These are phyloP conservation scores for Chrysochromulina tobinii DNA, from an alignment of 78 protist genomes.

Conservation along the genomic window DNA sequence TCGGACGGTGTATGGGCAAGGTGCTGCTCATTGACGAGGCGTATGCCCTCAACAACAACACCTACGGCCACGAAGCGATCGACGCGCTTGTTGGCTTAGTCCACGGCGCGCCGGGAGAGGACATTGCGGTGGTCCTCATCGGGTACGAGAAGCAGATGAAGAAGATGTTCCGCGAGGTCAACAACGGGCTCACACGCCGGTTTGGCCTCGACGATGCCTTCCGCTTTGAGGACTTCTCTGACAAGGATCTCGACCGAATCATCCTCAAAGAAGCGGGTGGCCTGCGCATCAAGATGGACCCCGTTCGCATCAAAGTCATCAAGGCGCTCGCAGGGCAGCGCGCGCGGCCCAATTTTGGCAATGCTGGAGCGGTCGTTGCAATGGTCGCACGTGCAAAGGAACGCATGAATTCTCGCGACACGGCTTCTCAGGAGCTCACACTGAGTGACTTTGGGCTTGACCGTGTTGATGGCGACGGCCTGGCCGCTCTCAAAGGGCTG, in stretches of 20 bases:
- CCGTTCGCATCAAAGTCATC: neutral
- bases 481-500: neutral
- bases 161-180: neutral
- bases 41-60: constrained; percentile 13
- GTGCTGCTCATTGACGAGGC: constrained; percentile 68
- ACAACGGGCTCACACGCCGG: constrained; percentile 61
- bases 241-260: constrained; percentile 2
- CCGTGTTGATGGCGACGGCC: neutral
- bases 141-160: constrained; percentile 47
- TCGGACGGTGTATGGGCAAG: constrained; percentile 9
- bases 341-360: constrained; percentile 50
- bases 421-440: neutral
- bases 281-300: neutral
- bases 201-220: constrained; percentile 35
- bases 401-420: neutral
- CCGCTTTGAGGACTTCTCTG: constrained; percentile 13
- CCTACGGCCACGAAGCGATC: constrained; percentile 26
- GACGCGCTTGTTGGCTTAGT: neutral
- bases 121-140: constrained; percentile 37
- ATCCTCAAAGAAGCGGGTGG: neutral
- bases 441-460: neutral
- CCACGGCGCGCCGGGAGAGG: constrained; percentile 34
- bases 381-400: constrained; percentile 6
- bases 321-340: neutral
- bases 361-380: constrained; percentile 51